phyloP scores from a whole-genome alignment of 495 filamentous ascomycete genomes.

The Podospora anserina region DNA sequence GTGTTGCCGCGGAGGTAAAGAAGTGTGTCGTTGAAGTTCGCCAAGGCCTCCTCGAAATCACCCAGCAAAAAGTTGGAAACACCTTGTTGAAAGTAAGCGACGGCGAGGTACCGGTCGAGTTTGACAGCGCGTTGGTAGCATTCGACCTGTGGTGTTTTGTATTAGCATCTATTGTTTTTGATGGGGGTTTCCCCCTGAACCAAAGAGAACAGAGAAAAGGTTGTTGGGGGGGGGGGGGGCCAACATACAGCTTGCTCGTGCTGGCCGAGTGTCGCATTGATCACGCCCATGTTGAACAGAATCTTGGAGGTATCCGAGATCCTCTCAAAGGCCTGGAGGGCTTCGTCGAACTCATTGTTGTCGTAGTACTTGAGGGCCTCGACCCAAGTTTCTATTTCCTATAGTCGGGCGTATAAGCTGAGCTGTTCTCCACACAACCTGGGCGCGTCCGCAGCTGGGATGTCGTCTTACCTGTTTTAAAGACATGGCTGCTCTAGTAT shows the following conservation, averaged over 20 bases:
- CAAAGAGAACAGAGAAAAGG: not conserved
- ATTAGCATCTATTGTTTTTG: not conserved
- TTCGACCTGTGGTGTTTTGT: slow-evolving; percentile 62
- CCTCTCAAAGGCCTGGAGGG: slow-evolving; percentile 73
- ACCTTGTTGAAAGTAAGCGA: slow-evolving; percentile 98
- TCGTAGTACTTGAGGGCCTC: slow-evolving; percentile 88
- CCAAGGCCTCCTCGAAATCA: slow-evolving; percentile 95
- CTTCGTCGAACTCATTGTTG: slow-evolving; percentile 89
- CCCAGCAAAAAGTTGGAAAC: slow-evolving; percentile 97
- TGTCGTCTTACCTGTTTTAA: slow-evolving; percentile 64
- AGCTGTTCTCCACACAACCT: not conserved
- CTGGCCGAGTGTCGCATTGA: slow-evolving; percentile 95
- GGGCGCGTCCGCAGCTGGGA: not conserved
- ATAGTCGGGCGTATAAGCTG: slow-evolving; percentile 25
- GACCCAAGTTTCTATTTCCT: slow-evolving; percentile 99
- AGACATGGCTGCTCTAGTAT: slow-evolving; percentile 54
- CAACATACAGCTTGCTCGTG: slow-evolving; percentile 89
- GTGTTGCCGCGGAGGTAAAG: slow-evolving; percentile 94
- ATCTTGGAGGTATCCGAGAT: slow-evolving; percentile 98
- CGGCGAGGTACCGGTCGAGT: slow-evolving; percentile 90
- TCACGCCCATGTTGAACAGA: slow-evolving; percentile 96
- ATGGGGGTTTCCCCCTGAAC: not conserved
- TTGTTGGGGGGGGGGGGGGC: not conserved
- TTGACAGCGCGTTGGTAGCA: slow-evolving; percentile 88
- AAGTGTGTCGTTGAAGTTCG: slow-evolving; percentile 98